Conservation (phyloP, 441 rosid species). For the Syzygium malaccense region DNA sequence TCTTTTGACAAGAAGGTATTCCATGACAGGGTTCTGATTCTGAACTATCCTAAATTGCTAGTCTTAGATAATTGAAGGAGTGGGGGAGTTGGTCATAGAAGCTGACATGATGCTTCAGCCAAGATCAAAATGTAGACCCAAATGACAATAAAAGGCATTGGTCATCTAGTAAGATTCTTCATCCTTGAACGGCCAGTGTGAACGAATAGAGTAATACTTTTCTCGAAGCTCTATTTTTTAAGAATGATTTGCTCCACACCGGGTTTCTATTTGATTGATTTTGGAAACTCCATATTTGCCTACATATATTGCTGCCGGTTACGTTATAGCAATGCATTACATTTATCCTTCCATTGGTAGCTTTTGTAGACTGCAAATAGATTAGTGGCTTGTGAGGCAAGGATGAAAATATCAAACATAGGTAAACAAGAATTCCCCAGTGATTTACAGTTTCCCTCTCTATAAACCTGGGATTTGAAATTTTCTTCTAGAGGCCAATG, state of each 20-base stretch:
- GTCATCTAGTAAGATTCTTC: not conserved
- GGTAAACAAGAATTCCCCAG: not conserved
- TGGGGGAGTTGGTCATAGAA: not conserved
- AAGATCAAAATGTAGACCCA: not conserved
- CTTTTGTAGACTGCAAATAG: no score
- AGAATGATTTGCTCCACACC: not conserved
- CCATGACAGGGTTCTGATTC: not conserved
- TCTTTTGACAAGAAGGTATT: no score
- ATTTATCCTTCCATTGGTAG: no score
- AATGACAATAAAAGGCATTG: not conserved
- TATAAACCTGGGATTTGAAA: not conserved
- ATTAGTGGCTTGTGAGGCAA: not conserved
- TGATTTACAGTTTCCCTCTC: not conserved
- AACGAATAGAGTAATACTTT: not conserved
- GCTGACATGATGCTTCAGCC: not conserved
- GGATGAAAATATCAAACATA: not conserved
- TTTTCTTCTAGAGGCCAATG: accelerated
- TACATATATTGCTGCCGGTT: no score
- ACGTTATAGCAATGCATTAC: no score
- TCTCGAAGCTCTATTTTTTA: no score
- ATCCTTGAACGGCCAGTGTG: not conserved
- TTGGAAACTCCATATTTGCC: no score
- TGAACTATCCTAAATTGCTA: not conserved
- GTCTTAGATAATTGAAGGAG: not conserved
- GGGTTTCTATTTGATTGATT: no score